These are phyloP conservation scores for Aspergillus thermomutatus DNA, from an alignment of 2,329 filamentous ascomycete genomes.

Conservation along the genomic window DNA sequence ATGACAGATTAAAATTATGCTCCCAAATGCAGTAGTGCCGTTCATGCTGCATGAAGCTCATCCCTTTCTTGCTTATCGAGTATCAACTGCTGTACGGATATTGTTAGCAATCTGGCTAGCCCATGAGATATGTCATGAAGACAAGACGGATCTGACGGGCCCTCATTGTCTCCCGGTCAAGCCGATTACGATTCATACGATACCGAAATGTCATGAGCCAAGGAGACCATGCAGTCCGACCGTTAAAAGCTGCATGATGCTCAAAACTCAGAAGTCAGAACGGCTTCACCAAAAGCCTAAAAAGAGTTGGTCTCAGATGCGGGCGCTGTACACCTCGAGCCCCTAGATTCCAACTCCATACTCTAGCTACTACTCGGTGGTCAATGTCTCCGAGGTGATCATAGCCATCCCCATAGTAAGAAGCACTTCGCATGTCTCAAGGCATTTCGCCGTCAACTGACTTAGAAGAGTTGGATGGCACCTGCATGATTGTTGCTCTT, in stretches of 20 bases:
- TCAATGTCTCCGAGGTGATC: not conserved
- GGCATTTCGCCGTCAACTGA: too few species aligned
- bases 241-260: not conserved
- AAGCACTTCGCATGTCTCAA: not conserved
- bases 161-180: too few species aligned
- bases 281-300: not conserved
- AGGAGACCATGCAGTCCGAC: not conserved
- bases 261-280: not conserved
- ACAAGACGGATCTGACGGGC: not conserved
- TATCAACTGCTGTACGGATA: not conserved
- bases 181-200: not conserved
- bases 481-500: not conserved
- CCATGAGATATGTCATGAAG: not conserved
- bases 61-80: constrained; percentile 6
- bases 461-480: too few species aligned
- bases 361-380: not conserved
- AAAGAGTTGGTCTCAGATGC: not conserved
- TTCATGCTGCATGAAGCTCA: not conserved
- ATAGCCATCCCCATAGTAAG: not conserved
- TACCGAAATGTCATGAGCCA: not conserved
- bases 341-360: not conserved
- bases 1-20: too few species aligned
- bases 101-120: not conserved
- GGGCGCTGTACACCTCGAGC: not conserved
- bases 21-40: not conserved